Evolutionary conservation across 257 asterid species (phyloP).

Genomic region (Paraleonurus japonicus): DNA sequence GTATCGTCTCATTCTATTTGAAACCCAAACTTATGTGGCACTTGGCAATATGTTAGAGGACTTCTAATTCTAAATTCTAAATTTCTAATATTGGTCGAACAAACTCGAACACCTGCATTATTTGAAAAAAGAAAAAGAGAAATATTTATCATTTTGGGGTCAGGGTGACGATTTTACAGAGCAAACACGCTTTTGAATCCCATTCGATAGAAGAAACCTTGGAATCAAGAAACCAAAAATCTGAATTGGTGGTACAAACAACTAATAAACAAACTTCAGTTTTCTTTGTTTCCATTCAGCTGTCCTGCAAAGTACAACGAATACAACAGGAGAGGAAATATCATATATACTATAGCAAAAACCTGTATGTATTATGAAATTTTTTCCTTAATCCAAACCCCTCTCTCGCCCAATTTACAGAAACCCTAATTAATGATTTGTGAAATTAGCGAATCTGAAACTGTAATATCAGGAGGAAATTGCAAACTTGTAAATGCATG

Average conservation of each 20-base stretch:
- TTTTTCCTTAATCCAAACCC: background rate
- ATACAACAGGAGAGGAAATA: background rate
- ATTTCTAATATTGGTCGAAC: background rate
- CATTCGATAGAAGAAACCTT: conserved; percentile 15
- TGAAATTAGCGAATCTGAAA: conserved; percentile 12
- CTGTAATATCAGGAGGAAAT: background rate
- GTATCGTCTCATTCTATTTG: too few species aligned
- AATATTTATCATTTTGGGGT: background rate
- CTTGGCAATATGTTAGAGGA: too few species aligned
- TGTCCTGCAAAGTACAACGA: conserved; percentile 1
- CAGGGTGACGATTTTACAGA: background rate
- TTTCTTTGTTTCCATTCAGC: background rate
- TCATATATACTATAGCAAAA: background rate
- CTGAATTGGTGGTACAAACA: background rate
- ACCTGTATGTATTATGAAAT: background rate
- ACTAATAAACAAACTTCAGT: background rate
- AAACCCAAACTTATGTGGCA: too few species aligned
- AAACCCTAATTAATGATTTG: conserved; percentile 39
- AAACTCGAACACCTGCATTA: background rate
- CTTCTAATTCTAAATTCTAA: too few species aligned
- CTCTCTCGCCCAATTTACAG: conserved; percentile 7
- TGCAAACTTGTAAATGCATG: conserved; percentile 62
- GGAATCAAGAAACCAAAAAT: conserved; percentile 21
- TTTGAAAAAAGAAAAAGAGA: too few species aligned
- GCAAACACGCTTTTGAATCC: background rate